Evolutionary conservation across 1,284 basidiomycete genomes (phyloP), one percentile per base, ranked within the genome.

Genomic region (Trametes hirsuta): DNA sequence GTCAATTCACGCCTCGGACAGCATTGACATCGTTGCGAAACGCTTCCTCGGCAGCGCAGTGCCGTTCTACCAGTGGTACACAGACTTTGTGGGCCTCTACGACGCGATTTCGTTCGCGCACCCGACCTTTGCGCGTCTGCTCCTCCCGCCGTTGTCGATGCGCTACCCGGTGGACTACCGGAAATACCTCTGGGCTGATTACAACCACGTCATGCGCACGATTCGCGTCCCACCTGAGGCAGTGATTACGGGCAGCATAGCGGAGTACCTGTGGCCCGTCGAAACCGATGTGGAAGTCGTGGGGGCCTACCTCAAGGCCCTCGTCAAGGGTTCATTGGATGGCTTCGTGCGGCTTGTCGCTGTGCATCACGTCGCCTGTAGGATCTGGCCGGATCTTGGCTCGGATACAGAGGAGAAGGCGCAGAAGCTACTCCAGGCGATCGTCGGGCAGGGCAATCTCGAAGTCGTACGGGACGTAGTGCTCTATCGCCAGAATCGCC

Each of bases 51-150:
- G 89, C 0, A 49, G 78, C 2, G 79, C 80, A 1, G 87, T 85
- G 0, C 93, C 94, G 0, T 98, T 97, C 80, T 98, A 90, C 78
- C 95, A 97, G 72, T 93, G 93, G 71, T 99, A 96, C 78, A 93
- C 92, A 30, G 95, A 98, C 73, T 90, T 98, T 66, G 80, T 97
- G 51, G 88, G 85, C 0, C 77, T 98, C 8, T 98, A 95, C 77
- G 93, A 95, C 67, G 84, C 93, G 1, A 87, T 96, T 62, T 98
- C 96, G 2, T 96, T 97, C 73, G 87, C 88, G 6, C 87, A 98
- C 69, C 79, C 82, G 0, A 73, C 86, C 1, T 98, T 98, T 71
- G 86, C 85, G 1, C 80, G 83, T 3, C 80, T 95, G 4, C 80
- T 98, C n/a, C 79, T 97, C 6, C 85, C 90, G 0, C 90, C 94